Evolutionary conservation across 345 rosid species (phyloP).

Genomic region (Gynandropsis gynandra): DNA sequence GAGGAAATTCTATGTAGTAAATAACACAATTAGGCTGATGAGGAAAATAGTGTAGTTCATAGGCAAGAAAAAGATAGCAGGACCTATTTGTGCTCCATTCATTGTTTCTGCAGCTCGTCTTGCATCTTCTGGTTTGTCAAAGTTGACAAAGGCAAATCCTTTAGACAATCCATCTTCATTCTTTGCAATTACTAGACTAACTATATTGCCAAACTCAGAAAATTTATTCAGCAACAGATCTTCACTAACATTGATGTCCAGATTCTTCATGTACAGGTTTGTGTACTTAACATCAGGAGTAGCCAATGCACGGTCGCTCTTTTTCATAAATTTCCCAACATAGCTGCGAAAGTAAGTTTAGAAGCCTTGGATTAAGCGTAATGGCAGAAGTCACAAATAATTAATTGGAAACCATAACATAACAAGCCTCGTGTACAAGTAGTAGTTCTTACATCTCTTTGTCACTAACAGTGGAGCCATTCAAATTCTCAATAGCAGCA

Average conservation of each 20-base stretch:
- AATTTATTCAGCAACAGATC: conserved; percentile 46
- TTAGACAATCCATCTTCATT: conserved; percentile 42
- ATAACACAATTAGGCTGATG: conserved; percentile 1
- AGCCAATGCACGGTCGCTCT: conserved; percentile 42
- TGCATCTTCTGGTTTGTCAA: conserved; percentile 54
- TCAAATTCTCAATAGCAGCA: conserved; percentile 54
- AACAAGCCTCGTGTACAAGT: background rate
- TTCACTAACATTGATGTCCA: conserved; percentile 49
- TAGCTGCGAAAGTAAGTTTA: conserved; percentile 28
- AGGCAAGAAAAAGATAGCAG: conserved; percentile 16
- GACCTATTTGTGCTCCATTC: conserved; percentile 58
- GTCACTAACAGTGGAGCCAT: conserved; percentile 36
- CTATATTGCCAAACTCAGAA: conserved; percentile 53
- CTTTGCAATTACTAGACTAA: conserved; percentile 42
- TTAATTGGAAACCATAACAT: background rate
- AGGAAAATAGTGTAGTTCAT: background rate
- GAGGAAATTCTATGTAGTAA: background rate
- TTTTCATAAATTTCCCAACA: conserved; percentile 55
- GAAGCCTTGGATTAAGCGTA: background rate
- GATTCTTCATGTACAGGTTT: conserved; percentile 59
- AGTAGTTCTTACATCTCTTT: conserved; percentile 48
- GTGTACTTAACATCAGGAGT: conserved; percentile 53
- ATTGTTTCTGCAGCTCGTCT: conserved; percentile 44
- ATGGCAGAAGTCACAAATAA: background rate
- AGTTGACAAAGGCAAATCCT: conserved; percentile 65